Evolutionary conservation across 2,329 filamentous ascomycete genomes (phyloP).

Genomic region (Ceratocystis ficicola): DNA sequence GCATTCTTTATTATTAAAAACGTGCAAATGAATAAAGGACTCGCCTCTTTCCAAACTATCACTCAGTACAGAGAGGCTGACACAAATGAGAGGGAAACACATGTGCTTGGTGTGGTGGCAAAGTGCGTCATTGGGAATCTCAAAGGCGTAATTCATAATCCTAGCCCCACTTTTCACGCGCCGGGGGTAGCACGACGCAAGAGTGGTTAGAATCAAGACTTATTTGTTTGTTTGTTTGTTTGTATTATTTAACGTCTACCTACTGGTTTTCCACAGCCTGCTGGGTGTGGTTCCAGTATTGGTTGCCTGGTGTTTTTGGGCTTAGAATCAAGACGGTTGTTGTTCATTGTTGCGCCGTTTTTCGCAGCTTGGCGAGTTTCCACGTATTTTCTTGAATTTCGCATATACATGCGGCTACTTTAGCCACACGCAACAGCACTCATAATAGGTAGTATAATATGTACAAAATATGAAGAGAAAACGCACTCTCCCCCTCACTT

Average conservation of each 20-base stretch:
- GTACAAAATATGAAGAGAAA: not conserved
- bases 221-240: too few species aligned
- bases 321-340: not conserved
- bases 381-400: not conserved
- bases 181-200: not conserved
- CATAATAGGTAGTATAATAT: not conserved
- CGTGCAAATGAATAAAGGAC: not conserved
- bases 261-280: too few species aligned
- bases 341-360: not conserved
- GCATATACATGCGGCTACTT: not conserved
- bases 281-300: too few species aligned
- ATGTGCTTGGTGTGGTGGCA: not conserved
- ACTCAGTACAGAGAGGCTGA: not conserved
- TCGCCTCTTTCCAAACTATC: not conserved
- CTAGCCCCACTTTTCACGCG: not conserved
- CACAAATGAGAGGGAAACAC: not conserved
- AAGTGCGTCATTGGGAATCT: conserved; percentile 2
- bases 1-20: not conserved
- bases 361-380: not conserved
- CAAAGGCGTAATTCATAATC: conserved; percentile 14
- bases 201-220: not conserved
- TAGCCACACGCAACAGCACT: not conserved
- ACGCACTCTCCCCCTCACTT: not conserved
- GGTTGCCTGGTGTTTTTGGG: too few species aligned
- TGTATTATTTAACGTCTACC: too few species aligned